These are phyloP conservation scores for Syzygium syzygioides DNA, from an alignment of 441 rosid species.

Conservation along the genomic window DNA sequence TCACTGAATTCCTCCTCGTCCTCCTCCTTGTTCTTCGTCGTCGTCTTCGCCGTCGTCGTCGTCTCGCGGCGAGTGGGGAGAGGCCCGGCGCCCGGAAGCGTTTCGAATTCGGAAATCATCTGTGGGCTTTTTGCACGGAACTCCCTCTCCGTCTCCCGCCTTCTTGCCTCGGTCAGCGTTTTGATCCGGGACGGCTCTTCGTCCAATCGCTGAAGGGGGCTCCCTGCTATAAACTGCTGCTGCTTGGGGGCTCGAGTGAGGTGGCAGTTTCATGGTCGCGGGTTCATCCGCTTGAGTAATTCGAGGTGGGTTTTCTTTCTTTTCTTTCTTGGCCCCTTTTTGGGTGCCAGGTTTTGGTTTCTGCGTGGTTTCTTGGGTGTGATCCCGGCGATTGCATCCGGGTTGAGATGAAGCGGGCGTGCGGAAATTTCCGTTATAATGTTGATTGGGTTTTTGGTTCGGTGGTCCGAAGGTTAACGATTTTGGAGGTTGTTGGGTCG, in stretches of 20 bases:
- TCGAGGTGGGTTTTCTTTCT: not conserved
- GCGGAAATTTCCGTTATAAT: not conserved
- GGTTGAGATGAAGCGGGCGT: not conserved
- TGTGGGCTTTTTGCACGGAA: constrained; percentile 72
- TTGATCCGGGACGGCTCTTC: constrained; percentile 10
- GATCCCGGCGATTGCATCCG: not conserved
- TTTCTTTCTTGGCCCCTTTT: not conserved
- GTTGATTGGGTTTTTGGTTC: not conserved
- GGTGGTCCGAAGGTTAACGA: not conserved
- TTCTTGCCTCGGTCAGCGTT: constrained; percentile 10
- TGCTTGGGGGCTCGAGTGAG: not conserved
- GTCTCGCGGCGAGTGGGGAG: constrained; percentile 43
- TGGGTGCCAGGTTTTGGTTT: not conserved
- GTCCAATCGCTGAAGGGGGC: constrained; percentile 4
- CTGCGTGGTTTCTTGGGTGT: not conserved
- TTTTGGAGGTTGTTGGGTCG: not conserved
- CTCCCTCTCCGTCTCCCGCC: constrained; percentile 22
- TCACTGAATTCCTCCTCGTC: not conserved
- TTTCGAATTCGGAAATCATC: constrained; percentile 57
- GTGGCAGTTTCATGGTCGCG: not conserved
- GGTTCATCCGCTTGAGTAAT: not conserved
- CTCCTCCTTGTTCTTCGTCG: too few species aligned
- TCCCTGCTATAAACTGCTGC: not conserved
- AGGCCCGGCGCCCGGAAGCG: constrained; percentile 35
- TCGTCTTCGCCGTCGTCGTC: not conserved